Evolutionary conservation across 768 basidiomycete genomes (phyloP), one percentile per base, ranked within the genome.

Genomic region (Cystobasidium ongulense): DNA sequence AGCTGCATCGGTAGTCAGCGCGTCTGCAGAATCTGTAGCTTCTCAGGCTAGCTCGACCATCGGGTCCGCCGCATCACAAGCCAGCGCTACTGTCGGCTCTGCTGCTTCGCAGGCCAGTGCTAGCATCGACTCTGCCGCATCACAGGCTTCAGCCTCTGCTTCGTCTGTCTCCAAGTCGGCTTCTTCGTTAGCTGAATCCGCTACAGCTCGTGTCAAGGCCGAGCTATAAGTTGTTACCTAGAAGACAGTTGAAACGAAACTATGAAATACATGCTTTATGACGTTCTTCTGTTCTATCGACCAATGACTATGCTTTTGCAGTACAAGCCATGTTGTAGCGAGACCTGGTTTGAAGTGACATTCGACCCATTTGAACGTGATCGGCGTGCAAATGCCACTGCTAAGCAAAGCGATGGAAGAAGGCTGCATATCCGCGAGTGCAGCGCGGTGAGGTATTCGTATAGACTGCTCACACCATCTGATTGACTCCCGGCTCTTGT

Each of bases 111-210:
- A 68, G 18, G 46, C 35, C 29, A 35, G 33, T 25, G 68, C 68
- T 11, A n/a, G 29, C 25, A 38, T 59, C 33, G 68, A 25, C 33
- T 71, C 68, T n/a, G 50, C 43, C 29, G 63, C 63, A 18, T 64
- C 63, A 25, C 35, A 64, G 23, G 63, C 63, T 38, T 35, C 63
- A 25, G 25, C 63, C 10, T 25, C 63, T 4, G 33, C 54, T 21
- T 57, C 50, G 21, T 52, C 68, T 59, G 68, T 43, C 54, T 53
- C 46, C 35, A 36, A 59, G 29, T 54, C 68, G 2, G 68, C 68
- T 59, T 36, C 68, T 31, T 64, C 63, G 2, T 13, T 36, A 59
- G 57, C 33, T 59, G 57, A 59, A 31, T 59, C 57, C 8, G 57
- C 57, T 59, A 59, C 57, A 27, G 57, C 25, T 59, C 57, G 57